phyloP scores from a whole-genome alignment of 2,329 filamentous ascomycete species.

The Fusarium pilosicola region DNA sequence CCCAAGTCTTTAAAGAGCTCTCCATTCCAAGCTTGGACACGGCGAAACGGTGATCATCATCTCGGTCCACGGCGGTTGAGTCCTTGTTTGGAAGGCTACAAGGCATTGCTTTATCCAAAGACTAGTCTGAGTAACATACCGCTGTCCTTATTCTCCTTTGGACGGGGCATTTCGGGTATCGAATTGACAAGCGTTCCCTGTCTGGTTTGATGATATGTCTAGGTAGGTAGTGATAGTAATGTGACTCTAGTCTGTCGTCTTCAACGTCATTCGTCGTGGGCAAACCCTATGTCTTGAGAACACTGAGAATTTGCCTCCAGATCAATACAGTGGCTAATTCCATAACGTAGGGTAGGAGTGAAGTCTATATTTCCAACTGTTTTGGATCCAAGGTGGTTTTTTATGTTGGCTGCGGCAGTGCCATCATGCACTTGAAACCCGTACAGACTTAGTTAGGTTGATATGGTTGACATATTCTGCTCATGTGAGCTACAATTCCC shows the following conservation, averaged over 20 bases:
- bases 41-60: constrained; percentile 32
- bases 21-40: constrained; percentile 15
- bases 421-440: not conserved
- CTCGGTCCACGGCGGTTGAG: constrained; percentile 21
- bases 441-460: not conserved
- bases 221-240: not conserved
- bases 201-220: not conserved
- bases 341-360: not conserved
- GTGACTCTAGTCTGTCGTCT: not conserved
- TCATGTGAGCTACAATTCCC: no score
- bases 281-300: not conserved
- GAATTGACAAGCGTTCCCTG: constrained; percentile 8
- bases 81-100: constrained; percentile 1
- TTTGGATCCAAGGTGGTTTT: no score
- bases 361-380: not conserved
- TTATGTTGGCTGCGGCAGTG: not conserved
- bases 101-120: constrained; percentile 11
- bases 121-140: not conserved
- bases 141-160: constrained; percentile 1
- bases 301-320: not conserved
- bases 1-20: constrained; percentile 2
- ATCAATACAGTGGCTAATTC: not conserved
- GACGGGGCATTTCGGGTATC: constrained; percentile 17
- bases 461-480: not conserved
- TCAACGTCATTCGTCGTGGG: not conserved